phyloP scores from a whole-genome alignment of 2,329 filamentous ascomycete species.

The Sclerotinia subarctica region DNA sequence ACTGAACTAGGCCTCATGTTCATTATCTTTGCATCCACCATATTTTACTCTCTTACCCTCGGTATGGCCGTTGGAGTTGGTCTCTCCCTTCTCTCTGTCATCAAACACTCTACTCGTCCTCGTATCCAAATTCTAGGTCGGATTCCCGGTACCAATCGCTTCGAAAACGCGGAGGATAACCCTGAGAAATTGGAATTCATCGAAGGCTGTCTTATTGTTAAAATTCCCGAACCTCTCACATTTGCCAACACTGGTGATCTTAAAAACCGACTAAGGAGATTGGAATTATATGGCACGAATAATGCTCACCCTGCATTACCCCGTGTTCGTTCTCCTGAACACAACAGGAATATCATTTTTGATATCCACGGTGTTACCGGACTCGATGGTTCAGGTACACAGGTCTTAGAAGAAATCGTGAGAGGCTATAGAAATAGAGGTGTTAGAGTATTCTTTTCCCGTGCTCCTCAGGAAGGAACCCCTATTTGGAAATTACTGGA shows the following conservation, averaged over 20 bases:
- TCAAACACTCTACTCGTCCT: constrained; percentile 85
- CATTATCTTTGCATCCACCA: constrained; percentile 85
- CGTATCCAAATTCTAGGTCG: constrained; percentile 95
- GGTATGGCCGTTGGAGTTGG: constrained; percentile 94
- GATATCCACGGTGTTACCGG: constrained; percentile 97
- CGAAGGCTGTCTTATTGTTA: constrained; percentile 90
- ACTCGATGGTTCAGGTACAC: constrained; percentile 87
- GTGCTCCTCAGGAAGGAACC: constrained; percentile 44
- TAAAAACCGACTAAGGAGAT: constrained; percentile 73
- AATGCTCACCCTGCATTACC: constrained; percentile 84
- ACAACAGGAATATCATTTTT: constrained; percentile 91
- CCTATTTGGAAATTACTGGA: constrained; percentile 64
- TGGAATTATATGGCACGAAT: constrained; percentile 88
- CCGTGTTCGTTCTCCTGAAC: constrained; percentile 69
- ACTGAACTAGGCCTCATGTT: constrained; percentile 83
- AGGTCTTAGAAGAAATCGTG: constrained; percentile 89
- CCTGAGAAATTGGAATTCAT: constrained; percentile 78
- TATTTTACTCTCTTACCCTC: constrained; percentile 90
- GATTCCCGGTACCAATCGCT: constrained; percentile 76
- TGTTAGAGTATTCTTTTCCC: constrained; percentile 72
- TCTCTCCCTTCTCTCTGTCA: constrained; percentile 82
- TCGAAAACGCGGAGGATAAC: constrained; percentile 78
- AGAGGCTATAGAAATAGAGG: constrained; percentile 71
- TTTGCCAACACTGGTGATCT: constrained; percentile 96
- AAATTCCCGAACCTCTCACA: constrained; percentile 93